Percentiles rank a stretch among this genome's conserved stretches.
Conservation (phyloP, 202 grass and related monocot species). For the Digitaria exilis region DNA sequence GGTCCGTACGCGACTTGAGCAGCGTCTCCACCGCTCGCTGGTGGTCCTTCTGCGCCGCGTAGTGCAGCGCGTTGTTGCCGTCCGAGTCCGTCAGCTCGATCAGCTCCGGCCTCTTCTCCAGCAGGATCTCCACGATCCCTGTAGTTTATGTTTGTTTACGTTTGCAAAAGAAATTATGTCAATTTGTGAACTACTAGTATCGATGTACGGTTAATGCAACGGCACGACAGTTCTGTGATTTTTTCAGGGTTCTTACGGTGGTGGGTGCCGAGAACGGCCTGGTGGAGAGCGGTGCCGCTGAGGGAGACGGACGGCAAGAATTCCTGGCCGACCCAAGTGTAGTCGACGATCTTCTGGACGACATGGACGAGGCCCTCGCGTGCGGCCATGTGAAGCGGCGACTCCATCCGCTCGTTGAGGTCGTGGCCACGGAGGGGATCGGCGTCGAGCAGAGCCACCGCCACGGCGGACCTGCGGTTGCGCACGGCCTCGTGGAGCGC, state of each 20-base stretch:
- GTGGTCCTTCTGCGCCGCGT: slow-evolving; percentile 48
- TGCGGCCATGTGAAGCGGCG: slow-evolving; percentile 73
- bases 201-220: not conserved
- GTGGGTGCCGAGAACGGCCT: slow-evolving; percentile 66
- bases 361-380: slow-evolving; percentile 56
- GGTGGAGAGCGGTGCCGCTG: slow-evolving; percentile 63
- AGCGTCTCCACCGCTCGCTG: slow-evolving; percentile 37
- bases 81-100: not conserved
- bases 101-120: not conserved
- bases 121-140: slow-evolving; percentile 19
- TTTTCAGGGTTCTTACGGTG: not conserved
- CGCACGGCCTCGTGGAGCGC: slow-evolving; percentile 68
- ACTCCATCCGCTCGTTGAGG: slow-evolving; percentile 49
- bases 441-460: slow-evolving; percentile 46
- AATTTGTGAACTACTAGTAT: too few species aligned
- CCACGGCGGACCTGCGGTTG: slow-evolving; percentile 23
- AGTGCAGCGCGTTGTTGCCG: slow-evolving; percentile 54
- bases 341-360: slow-evolving; percentile 42
- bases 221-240: not conserved
- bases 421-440: slow-evolving; percentile 44
- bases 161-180: not conserved
- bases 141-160: not conserved
- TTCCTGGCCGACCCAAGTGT: slow-evolving; percentile 36
- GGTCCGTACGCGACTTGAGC: not conserved
- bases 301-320: not conserved